Evolutionary conservation across 2,329 filamentous ascomycete species (phyloP), one percentile per base, ranked within the genome.

Genomic region (Xylaria sp.): DNA sequence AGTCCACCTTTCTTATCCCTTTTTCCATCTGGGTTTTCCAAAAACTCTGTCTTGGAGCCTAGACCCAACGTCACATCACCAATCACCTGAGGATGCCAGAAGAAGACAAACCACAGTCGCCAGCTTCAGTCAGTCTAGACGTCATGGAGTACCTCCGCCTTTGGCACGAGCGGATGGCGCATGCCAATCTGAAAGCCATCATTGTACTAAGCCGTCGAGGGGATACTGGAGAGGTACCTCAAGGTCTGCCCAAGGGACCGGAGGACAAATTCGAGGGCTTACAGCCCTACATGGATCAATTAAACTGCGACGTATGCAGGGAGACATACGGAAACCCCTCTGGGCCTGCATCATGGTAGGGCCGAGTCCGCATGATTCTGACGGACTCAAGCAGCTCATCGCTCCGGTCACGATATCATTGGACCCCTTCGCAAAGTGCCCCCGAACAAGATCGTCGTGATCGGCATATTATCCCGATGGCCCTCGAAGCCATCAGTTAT

Each of bases 101-200:
- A 51, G 25, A 61, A 25, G n/a, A 20, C 8, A 28, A 61, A 10
- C 12, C 58, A 7, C 20, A 33, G 20, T 15, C 57, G 25, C 9
- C 23, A n/a, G 12, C 20, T 23, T n/a, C 28, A 3, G 15, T 61
- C 31, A 49, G 13, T 51, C 58, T 28, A 6, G n/a, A 51, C 18
- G 58, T 61, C 31, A 61, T 61, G 58, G 28, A 61, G 10, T 61
- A 31, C 58, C 58, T 61, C 9, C 58, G 58, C 31, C 43, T 51
- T 28, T 61, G 58, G 58, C 58, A 61, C 28, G 18, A 51, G 13
- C 25, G 43, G 31, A 61, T 61, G 58, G 43, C 58, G 10, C 58
- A 61, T 10, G 58, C 58, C 58, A 61, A 61, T 25, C 43, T 61
- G 43, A 62, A 62, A 52, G 59, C 59, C 12, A 41, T 62, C 59